Conservation (phyloP, 1,284 basidiomycete species). For the Papiliotrema flavescens region DNA sequence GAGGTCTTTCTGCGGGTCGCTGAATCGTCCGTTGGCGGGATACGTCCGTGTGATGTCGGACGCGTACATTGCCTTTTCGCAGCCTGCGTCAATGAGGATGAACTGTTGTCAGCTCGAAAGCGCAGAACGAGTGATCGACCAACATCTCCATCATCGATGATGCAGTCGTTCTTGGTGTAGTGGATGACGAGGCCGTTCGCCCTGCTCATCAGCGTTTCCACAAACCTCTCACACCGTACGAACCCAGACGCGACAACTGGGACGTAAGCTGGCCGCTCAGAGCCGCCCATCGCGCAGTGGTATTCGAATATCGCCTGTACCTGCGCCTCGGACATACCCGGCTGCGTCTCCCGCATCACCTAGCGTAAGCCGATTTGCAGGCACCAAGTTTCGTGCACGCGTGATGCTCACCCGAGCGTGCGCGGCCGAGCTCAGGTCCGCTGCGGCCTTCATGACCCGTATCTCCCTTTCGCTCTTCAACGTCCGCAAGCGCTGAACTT, state of each 20-base stretch:
- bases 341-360: slow-evolving; percentile 70
- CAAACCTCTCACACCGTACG: slow-evolving; percentile 23
- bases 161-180: slow-evolving; percentile 83
- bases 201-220: slow-evolving; percentile 46
- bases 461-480: slow-evolving; percentile 51
- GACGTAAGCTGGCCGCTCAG: slow-evolving; percentile 83
- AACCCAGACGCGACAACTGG: slow-evolving; percentile 92
- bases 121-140: slow-evolving; percentile 5
- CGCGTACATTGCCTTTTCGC: slow-evolving; percentile 86
- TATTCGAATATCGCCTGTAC: slow-evolving; percentile 88
- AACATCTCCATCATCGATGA: slow-evolving; percentile 64
- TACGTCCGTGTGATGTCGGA: slow-evolving; percentile 96
- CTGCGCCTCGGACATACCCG: slow-evolving; percentile 67
- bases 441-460: slow-evolving; percentile 50
- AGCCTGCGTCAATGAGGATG: slow-evolving; percentile 83
- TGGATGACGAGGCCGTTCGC: slow-evolving; percentile 85
- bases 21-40: slow-evolving; percentile 78
- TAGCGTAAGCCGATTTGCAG: slow-evolving; percentile 4
- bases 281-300: slow-evolving; percentile 68
- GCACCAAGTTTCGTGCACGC: neutral
- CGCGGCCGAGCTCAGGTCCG: slow-evolving; percentile 47
- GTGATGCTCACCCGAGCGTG: slow-evolving; percentile 42
- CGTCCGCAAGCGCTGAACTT: slow-evolving; percentile 48
- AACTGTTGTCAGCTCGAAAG: slow-evolving; percentile 45
- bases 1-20: slow-evolving; percentile 74